Conservation (phyloP, 2,329 filamentous ascomycete genomes). For the Arthroderma sp. region DNA sequence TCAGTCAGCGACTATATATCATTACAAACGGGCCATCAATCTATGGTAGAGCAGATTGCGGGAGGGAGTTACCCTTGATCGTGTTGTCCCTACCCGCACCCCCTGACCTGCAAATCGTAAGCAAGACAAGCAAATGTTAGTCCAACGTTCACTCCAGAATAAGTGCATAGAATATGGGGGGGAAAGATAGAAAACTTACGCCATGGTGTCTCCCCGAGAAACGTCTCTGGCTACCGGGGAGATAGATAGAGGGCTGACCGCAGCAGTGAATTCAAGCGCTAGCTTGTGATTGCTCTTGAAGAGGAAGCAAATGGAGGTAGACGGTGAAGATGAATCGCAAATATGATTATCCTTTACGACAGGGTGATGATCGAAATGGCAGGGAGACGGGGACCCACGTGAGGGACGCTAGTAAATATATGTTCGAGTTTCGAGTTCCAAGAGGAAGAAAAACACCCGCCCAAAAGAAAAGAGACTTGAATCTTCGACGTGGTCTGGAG, state of each 20-base stretch:
- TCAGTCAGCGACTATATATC: background rate
- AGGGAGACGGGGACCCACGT: too few species aligned
- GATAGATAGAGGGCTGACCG: background rate
- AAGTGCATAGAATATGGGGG: conserved; percentile 1
- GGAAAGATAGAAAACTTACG: conserved; percentile 26
- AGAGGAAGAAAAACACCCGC: too few species aligned
- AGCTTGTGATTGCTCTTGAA: too few species aligned
- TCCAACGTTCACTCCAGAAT: conserved; percentile 9
- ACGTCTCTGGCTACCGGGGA: background rate
- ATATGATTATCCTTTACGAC: too few species aligned
- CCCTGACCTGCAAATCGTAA: conserved; percentile 17
- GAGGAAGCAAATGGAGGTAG: too few species aligned
- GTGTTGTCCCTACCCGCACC: conserved; percentile 30
- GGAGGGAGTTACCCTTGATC: conserved; percentile 37
- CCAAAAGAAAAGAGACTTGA: too few species aligned
- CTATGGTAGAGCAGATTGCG: background rate
- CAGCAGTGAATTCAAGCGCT: background rate
- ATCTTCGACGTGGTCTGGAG: too few species aligned
- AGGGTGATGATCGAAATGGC: too few species aligned
- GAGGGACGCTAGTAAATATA: too few species aligned
- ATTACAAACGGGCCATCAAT: background rate
- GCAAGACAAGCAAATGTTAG: conserved; percentile 3
- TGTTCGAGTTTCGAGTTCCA: too few species aligned
- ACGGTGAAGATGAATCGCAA: too few species aligned
- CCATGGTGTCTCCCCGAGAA: conserved; percentile 22